A percentile compares a stretch with the other conserved stretches of the same genome.
phyloP scores from a whole-genome alignment of 2,329 filamentous ascomycete genomes.

The Nigrograna mackinnonii region DNA sequence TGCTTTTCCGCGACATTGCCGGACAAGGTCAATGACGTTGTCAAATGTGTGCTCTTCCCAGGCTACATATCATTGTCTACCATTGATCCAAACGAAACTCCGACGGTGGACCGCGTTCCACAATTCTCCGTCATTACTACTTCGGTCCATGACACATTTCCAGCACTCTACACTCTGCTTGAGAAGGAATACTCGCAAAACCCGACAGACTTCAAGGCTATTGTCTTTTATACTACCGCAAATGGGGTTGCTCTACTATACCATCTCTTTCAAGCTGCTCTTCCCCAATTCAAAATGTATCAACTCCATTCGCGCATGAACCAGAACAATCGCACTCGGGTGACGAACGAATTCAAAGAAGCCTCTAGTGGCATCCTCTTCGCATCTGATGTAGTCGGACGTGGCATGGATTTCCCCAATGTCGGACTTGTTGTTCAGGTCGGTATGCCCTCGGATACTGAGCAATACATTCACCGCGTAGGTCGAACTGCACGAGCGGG shows the following conservation, averaged over 20 bases:
- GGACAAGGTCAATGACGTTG: constrained; percentile 48
- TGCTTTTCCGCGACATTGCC: constrained; percentile 53
- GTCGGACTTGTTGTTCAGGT: constrained; percentile 54
- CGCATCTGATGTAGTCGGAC: constrained; percentile 52
- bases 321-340: constrained; percentile 46
- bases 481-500: constrained; percentile 46
- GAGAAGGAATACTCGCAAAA: constrained; percentile 45
- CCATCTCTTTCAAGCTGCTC: constrained; percentile 38
- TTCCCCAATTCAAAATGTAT: constrained; percentile 41
- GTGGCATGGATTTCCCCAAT: constrained; percentile 57
- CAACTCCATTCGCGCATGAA: constrained; percentile 50
- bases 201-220: constrained; percentile 48
- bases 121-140: constrained; percentile 53
- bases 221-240: constrained; percentile 52
- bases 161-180: constrained; percentile 49
- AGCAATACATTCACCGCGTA: constrained; percentile 50
- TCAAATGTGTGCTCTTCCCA: constrained; percentile 48
- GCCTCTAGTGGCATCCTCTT: constrained; percentile 54
- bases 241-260: constrained; percentile 50
- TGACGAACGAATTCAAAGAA: constrained; percentile 50
- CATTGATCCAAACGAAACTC: constrained; percentile 48
- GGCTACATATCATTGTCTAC: constrained; percentile 48
- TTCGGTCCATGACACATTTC: constrained; percentile 49
- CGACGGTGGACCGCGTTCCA: constrained; percentile 52
- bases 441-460: constrained; percentile 54